Evolutionary conservation across 2,329 filamentous ascomycete species (phyloP), one percentile per base, ranked within the genome.

Genomic region (Aspergillus ibericus): DNA sequence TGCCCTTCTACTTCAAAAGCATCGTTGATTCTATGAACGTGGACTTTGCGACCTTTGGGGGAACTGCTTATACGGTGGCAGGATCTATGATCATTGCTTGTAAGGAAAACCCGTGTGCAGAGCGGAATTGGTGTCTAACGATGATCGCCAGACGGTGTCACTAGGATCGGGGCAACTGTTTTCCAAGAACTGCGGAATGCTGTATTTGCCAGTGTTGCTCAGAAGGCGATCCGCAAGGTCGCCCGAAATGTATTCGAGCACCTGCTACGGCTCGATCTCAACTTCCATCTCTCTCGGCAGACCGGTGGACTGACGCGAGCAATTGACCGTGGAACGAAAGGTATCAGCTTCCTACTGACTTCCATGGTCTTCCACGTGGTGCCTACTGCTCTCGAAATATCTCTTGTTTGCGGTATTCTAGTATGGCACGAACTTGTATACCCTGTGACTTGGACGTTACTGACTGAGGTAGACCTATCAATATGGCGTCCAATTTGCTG

Each of bases 331-430:
- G 95, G 95, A 71, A 99, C 95, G 18, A 99, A 99, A 78, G 96
- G 95, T 62, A 99, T 99, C 74, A 97, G 92, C 81, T 99, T 98
- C 75, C 76, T 99, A 65, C 82, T 99, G 63, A 96, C 92, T 0
- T 97, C 93, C 67, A 99, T 99, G 93, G 92, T 99, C 29, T 98
- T 99, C 69, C 95, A 99, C 74, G 89, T 99, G 58, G 84, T 98
- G 15, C 95, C 95, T 0, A 99, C 93, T 0, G 91, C 92, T 0
- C 78, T 99, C 32, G 95, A 99, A 73, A 99, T 99, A 62, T 87
- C 88, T 59, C 88, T 99, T 82, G 95, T 99, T 1, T 99, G 95
- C 72, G 92, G 93, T 60, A 98, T 99, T 60, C 78, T 99, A 72
- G 83, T 85, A 78, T 60, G 76, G 58, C 27, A 2, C 22, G 44